Conservation (phyloP, 2,329 filamentous ascomycete species). For the Ampelomyces quisqualis region DNA sequence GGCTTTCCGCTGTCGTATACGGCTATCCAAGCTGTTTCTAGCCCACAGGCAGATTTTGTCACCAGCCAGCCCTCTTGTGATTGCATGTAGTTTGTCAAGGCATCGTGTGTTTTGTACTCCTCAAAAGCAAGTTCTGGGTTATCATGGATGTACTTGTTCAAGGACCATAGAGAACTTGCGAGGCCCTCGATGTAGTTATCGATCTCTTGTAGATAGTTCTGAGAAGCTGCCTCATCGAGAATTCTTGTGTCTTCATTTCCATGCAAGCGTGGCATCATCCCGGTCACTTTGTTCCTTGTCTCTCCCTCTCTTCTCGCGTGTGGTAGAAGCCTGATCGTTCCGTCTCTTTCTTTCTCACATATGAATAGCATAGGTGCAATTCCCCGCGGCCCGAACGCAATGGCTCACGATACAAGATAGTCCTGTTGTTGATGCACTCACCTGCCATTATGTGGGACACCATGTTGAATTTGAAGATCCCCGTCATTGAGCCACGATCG, state of each 20-base stretch:
- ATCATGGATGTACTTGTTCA: constrained; percentile 14
- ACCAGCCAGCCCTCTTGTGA: constrained; percentile 53
- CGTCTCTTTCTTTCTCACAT: no score
- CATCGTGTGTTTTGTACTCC: constrained; percentile 26
- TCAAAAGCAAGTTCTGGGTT: constrained; percentile 25
- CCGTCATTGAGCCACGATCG: neutral
- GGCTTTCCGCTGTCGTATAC: constrained; percentile 50
- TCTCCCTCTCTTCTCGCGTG: no score
- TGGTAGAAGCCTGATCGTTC: no score
- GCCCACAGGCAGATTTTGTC: constrained; percentile 53
- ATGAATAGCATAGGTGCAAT: no score
- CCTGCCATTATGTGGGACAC: neutral
- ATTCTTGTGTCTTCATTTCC: neutral
- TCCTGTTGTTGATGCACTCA: no score
- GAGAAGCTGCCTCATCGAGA: no score
- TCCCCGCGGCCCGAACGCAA: no score
- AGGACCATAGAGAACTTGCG: neutral
- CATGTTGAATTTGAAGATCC: neutral
- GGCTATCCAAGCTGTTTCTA: constrained; percentile 57
- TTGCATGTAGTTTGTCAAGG: constrained; percentile 23
- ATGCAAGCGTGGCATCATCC: no score
- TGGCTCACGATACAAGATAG: no score
- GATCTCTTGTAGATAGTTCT: constrained; percentile 1
- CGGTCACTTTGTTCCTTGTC: no score
- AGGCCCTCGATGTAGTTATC: neutral